phyloP scores from a whole-genome alignment of 2,329 filamentous ascomycete genomes.

The Parasarocladium wereldwijsianum region DNA sequence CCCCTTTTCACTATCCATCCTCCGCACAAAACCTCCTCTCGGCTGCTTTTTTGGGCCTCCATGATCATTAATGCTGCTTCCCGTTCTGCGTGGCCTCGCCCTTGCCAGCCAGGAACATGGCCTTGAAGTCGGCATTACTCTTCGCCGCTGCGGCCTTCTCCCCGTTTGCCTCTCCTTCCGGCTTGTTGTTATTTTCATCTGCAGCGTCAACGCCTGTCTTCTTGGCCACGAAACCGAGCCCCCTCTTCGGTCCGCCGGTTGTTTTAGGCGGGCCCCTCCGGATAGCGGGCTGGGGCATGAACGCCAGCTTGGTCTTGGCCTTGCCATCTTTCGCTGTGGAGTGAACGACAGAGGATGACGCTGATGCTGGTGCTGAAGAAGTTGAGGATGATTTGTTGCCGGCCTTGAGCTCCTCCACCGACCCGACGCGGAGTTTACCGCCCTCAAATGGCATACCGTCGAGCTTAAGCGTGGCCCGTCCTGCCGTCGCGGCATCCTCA shows the following conservation, averaged over 20 bases:
- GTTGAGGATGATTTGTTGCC: conserved; percentile 19
- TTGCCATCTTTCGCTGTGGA: conserved; percentile 10
- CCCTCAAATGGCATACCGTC: conserved; percentile 40
- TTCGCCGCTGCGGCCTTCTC: conserved; percentile 20
- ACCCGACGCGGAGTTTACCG: conserved; percentile 37
- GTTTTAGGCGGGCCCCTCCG: conserved; percentile 26
- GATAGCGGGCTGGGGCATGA: conserved; percentile 29
- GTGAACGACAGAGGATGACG: too few relatives aligned
- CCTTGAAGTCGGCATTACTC: conserved; percentile 44
- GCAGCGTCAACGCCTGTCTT: conserved; percentile 7
- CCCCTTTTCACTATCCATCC: not conserved
- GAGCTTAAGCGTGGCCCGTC: conserved; percentile 51
- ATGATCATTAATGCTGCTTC: conserved; percentile 1
- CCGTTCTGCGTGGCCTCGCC: conserved; percentile 7
- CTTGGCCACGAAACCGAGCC: conserved; percentile 25
- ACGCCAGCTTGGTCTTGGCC: conserved; percentile 15
- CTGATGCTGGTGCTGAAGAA: conserved; percentile 12
- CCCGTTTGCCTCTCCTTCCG: conserved; percentile 7
- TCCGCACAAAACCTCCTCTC: conserved; percentile 27
- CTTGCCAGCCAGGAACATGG: conserved; percentile 25
- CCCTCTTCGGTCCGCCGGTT: conserved; percentile 23
- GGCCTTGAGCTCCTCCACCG: conserved; percentile 36
- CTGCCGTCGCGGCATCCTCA: conserved; percentile 51
- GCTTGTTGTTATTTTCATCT: not conserved
- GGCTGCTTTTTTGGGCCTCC: not conserved